Evolutionary conservation across 768 basidiomycete genomes (phyloP), one percentile per base, ranked within the genome.

Genomic region (Boletus sp.): DNA sequence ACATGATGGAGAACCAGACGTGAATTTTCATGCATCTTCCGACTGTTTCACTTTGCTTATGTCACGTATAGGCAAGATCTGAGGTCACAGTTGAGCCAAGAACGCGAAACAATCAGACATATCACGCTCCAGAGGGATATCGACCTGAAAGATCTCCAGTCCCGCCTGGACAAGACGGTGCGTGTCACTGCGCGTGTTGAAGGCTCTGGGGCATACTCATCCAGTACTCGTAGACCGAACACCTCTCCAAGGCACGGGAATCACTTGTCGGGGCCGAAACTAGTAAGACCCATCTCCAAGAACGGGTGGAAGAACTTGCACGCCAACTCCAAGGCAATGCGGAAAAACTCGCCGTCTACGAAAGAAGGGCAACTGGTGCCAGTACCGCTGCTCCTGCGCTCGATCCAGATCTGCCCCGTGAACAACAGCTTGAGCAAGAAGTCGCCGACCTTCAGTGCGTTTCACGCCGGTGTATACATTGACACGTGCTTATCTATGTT

Each of bases 281-380:
- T 0, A 90, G 83, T 76, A 88, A 84, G 70, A 84, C 78, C 37
- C 87, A 92, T 64, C 78, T 92, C 7, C 85, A 91, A 66, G 83
- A 88, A 58, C 84, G 86, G 33, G 65, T 73, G 2, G 71, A 74
- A 43, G 70, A 74, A 10, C 65, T 79, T 21, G 65, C 68, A n/a
- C 72, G 76, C 23, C 85, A 88, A 57, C 69, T 90, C 6, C 83
- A 88, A 57, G 88, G 88, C 30, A 85, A 84, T 52, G 82, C 85
- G 43, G 92, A 93, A 76, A 94, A 93, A 70, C 79, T 94, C 27
- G 77, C 90, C 2, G 89, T 94, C 2, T 95, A 92, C 61, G 92
- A 94, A 64, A 83, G 90, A 35, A 77, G 88, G 46, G 67, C 77
- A 7, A 63, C 71, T 5, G 63, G 69, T 4, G 42, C 65, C 6